These are phyloP conservation scores for Termitomyces heimii DNA, from an alignment of 768 basidiomycete species.

Conservation along the genomic window DNA sequence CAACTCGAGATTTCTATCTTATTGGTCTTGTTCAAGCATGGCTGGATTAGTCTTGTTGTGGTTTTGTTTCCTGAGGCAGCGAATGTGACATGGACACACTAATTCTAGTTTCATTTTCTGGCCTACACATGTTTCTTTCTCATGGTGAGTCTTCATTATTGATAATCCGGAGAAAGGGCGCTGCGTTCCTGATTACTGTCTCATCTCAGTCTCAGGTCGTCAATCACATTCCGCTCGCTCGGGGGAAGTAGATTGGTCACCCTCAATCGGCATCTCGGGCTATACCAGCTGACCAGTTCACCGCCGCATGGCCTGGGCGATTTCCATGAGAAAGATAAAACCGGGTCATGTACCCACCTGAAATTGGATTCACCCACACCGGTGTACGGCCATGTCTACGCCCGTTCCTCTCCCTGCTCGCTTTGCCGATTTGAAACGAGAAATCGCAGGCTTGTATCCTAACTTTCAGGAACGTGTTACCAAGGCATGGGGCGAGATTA, in stretches of 20 bases:
- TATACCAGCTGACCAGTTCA: neutral
- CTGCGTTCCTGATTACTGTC: neutral
- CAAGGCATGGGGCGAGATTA: constrained; percentile 52
- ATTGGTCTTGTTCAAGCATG: neutral
- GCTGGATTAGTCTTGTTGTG: neutral
- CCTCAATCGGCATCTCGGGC: neutral
- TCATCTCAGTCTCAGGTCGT: too few species aligned
- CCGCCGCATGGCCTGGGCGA: neutral
- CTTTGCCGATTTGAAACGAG: constrained; percentile 51
- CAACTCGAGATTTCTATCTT: neutral
- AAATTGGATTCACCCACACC: neutral
- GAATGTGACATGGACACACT: neutral
- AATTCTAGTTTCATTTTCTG: neutral
- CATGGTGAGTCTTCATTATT: neutral
- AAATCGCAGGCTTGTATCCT: constrained; percentile 47
- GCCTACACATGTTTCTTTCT: neutral
- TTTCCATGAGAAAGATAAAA: neutral
- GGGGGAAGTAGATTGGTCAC: neutral
- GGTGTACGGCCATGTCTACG: constrained; percentile 5
- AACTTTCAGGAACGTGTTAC: constrained; percentile 45
- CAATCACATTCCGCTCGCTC: neutral
- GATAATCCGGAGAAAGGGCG: neutral
- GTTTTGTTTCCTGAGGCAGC: neutral
- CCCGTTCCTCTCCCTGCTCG: constrained; percentile 33
- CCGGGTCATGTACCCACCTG: neutral